A percentile compares a stretch with the other conserved stretches of the same genome.
phyloP scores from a whole-genome alignment of 306 rosid species.

The Cicer pinnatifidum region DNA sequence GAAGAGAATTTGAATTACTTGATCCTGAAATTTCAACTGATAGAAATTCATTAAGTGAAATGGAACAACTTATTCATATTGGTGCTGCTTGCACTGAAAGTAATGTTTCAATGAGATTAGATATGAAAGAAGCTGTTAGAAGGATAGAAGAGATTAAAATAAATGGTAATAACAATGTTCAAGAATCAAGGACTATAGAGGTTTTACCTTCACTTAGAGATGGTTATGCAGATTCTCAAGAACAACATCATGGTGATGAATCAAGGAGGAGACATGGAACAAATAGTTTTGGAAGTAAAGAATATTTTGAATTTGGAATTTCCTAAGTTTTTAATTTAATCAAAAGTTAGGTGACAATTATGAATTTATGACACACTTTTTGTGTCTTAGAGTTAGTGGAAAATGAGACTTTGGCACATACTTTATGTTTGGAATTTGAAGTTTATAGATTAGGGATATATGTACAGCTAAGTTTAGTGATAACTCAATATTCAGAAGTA shows the following conservation, averaged over 20 bases:
- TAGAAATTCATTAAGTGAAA: conserved; percentile 45
- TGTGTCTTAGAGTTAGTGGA: conserved; percentile 6
- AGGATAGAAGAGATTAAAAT: conserved; percentile 59
- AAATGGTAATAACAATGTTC: conserved; percentile 5
- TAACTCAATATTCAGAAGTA: conserved; percentile 20
- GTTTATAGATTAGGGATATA: conserved; percentile 35
- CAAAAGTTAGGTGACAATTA: conserved; percentile 16
- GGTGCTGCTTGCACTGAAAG: conserved; percentile 69
- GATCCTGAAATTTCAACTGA: conserved; percentile 64
- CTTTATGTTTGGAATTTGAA: conserved; percentile 22
- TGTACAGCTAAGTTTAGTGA: conserved; percentile 28
- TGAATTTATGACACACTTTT: neutral
- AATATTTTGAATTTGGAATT: conserved; percentile 39
- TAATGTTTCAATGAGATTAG: conserved; percentile 54
- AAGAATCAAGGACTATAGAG: conserved; percentile 47
- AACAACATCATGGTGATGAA: neutral
- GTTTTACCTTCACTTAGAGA: conserved; percentile 51
- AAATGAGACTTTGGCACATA: conserved; percentile 14
- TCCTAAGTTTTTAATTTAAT: conserved; percentile 26
- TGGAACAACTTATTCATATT: conserved; percentile 58
- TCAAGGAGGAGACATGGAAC: conserved; percentile 42
- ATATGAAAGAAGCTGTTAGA: conserved; percentile 58
- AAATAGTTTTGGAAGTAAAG: conserved; percentile 38
- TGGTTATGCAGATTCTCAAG: conserved; percentile 47
- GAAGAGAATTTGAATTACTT: conserved; percentile 63